Base-by-base conservation (phyloP, 176 grass and related monocot genomes). In the Zoysia japonica region DNA sequence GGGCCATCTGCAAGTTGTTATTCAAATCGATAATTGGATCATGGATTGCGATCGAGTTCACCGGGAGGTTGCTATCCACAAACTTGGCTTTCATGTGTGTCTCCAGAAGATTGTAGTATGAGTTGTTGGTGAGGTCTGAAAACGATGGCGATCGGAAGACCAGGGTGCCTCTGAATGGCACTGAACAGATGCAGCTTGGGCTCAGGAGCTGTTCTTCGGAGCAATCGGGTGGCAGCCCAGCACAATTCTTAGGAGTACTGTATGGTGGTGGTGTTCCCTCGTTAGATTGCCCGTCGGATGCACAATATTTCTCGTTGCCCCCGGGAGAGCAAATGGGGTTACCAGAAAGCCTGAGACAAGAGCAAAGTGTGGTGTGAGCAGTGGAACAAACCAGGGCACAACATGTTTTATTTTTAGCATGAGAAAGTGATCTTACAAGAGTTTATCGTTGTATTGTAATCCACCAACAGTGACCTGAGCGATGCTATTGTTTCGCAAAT, bases 121-220 rank as follows among this genome's bases (percentile, higher is more conserved):
- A 85, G 11, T 0, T 35, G 5, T 87, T 97, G 70, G n/a, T 43
- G 43, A 97, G 68, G 85, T 92, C 87, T 11, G 94, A 97, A 59
- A 94, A 97, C 0, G 89, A 83, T 38, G 91, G 91, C 3, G 94
- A 88, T 53, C 91, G 90, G 73, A 97, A 92, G 64, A 73, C 71
- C 19, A 97, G 77, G 47, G 80, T 90, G 57, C 94, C 94, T 48
- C 5, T 92, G 78, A 94, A 97, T 44, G 94, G 94, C 5, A 84
- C 88, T 3, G 89, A 49, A 41, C 94, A 97, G 0, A 17, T 40
- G 87, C 94, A 97, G 47, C 17, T 87, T 39, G 91, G 91, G 75
- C 91, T 97, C 49, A 90, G 70, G 10, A 17, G 69, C 43, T 92
- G 85, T 55, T 67, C 70, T 4, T 63, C 61, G 1, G 71, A 60